These are phyloP conservation scores for Epichloe glyceriae DNA, from an alignment of 2,329 filamentous ascomycete species.

Conservation along the genomic window DNA sequence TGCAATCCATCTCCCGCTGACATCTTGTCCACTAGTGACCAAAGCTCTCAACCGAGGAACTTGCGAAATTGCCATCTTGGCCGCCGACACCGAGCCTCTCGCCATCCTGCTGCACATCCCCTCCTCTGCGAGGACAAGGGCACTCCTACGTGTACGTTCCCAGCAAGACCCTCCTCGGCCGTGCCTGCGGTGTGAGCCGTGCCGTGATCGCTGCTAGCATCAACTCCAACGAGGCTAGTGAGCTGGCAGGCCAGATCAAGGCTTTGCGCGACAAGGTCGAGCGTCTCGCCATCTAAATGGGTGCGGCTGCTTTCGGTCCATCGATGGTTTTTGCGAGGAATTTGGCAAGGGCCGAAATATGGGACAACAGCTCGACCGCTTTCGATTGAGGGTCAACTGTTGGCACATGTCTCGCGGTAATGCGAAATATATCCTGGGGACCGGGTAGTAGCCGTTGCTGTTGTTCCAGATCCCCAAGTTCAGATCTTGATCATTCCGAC, in stretches of 20 bases:
- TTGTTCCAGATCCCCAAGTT: too few species aligned
- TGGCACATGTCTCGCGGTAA: background rate
- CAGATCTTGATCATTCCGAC: too few species aligned
- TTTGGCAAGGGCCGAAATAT: background rate
- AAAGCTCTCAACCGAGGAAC: constrained; percentile 89
- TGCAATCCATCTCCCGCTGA: constrained; percentile 1
- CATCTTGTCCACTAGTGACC: constrained; percentile 31
- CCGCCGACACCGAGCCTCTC: constrained; percentile 76
- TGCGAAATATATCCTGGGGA: background rate
- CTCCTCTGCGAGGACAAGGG: constrained; percentile 76
- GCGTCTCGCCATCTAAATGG: constrained; percentile 73
- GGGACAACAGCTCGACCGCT: background rate
- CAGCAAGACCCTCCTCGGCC: constrained; percentile 71
- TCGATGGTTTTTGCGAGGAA: background rate
- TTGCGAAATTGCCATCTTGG: constrained; percentile 76
- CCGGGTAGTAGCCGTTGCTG: too few species aligned
- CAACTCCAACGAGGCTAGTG: constrained; percentile 82
- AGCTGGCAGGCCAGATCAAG: constrained; percentile 78
- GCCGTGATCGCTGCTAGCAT: constrained; percentile 80
- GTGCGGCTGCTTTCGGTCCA: too few species aligned
- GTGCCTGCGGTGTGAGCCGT: constrained; percentile 79
- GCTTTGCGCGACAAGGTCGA: constrained; percentile 91
- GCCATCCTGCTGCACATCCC: constrained; percentile 79
- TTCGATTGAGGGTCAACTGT: background rate
- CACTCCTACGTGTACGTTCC: constrained; percentile 54